A percentile compares a stretch with the other conserved stretches of the same genome.
Conservation (phyloP, 306 rosid species). For the Trifolium pratense region DNA sequence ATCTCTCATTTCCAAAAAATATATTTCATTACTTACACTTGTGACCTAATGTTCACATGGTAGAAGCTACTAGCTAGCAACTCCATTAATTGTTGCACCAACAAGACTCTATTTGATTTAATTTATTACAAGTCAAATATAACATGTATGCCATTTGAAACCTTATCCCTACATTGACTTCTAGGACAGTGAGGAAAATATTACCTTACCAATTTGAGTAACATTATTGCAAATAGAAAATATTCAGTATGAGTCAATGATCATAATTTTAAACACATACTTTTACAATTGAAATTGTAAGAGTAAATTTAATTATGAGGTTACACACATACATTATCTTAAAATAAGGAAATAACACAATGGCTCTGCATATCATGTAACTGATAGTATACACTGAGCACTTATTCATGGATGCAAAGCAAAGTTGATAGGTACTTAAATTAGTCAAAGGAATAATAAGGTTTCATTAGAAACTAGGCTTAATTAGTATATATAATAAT, state of each 20-base stretch:
- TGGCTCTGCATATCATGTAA: slow-evolving; percentile 23
- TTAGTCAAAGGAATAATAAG: slow-evolving; percentile 15
- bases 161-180: slow-evolving; percentile 22
- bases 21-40: background rate
- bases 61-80: slow-evolving; percentile 19
- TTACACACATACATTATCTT: slow-evolving; percentile 19
- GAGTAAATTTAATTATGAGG: slow-evolving; percentile 3
- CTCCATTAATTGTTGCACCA: slow-evolving; percentile 19
- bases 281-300: slow-evolving; percentile 18
- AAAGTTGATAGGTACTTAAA: background rate
- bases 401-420: slow-evolving; percentile 32
- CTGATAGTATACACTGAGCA: slow-evolving; percentile 11
- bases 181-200: background rate
- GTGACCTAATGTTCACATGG: slow-evolving; percentile 10
- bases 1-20: slow-evolving; percentile 4
- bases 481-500: slow-evolving; percentile 17
- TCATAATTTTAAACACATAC: background rate
- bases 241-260: background rate
- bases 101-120: slow-evolving; percentile 1
- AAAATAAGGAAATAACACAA: background rate
- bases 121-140: background rate
- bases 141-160: background rate
- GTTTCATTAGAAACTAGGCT: slow-evolving; percentile 7
- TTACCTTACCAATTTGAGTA: slow-evolving; percentile 7
- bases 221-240: background rate